phyloP scores from a whole-genome alignment of 768 basidiomycete genomes.

The Mycena vitilis region DNA sequence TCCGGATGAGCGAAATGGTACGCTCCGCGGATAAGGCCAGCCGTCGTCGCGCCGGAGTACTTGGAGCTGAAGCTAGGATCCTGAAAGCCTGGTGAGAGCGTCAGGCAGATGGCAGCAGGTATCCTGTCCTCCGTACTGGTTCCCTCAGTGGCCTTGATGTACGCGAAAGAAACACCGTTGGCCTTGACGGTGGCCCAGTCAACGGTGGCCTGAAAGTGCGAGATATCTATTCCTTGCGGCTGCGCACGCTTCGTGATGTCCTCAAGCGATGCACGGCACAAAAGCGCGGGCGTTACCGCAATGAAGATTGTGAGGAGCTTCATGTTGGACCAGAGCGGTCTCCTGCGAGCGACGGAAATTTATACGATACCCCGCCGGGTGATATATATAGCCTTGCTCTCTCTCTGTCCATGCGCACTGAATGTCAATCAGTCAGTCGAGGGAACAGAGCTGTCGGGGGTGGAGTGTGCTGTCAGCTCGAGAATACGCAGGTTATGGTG shows the following conservation, averaged over 20 bases:
- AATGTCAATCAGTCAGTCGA: constrained; percentile 21
- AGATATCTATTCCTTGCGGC: constrained; percentile 68
- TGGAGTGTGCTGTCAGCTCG: constrained; percentile 9
- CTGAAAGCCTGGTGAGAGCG: too few relatives aligned
- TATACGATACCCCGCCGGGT: background rate
- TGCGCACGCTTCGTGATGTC: constrained; percentile 47
- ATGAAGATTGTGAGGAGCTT: constrained; percentile 17
- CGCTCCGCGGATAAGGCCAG: too few relatives aligned
- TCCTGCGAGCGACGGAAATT: background rate
- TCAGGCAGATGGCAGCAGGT: background rate
- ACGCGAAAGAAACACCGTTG: constrained; percentile 66
- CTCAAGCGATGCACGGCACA: constrained; percentile 3
- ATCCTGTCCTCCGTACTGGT: constrained; percentile 50
- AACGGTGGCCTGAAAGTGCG: constrained; percentile 58
- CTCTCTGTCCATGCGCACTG: constrained; percentile 1
- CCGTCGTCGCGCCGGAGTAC: too few relatives aligned
- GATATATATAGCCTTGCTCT: constrained; percentile 12
- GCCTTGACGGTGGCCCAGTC: constrained; percentile 64
- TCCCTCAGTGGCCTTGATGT: constrained; percentile 77
- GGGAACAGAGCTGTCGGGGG: background rate
- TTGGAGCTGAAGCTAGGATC: too few relatives aligned
- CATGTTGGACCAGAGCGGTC: background rate
- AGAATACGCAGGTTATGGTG: background rate
- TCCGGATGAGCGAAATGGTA: too few relatives aligned
- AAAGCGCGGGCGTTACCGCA: background rate